Evolutionary conservation across 2,329 filamentous ascomycete genomes (phyloP), one percentile per base, ranked within the genome.

Genomic region (Claviceps quebecensis): DNA sequence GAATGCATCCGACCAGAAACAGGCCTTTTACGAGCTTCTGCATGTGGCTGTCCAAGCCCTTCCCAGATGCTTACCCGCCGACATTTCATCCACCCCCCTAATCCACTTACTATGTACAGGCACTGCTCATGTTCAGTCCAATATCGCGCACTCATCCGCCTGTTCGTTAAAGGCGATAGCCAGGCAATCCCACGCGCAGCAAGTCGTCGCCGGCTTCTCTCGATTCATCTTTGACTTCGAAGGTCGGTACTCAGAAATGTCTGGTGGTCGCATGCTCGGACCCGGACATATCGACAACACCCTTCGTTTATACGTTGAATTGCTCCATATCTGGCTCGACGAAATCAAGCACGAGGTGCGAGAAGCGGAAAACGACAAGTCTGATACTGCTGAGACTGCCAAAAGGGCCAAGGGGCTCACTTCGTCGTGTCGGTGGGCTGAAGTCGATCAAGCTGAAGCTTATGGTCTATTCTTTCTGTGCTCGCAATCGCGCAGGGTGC

Each of bases 151-250:
- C 44, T 96, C 93, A 0, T 97, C 94, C 1, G 87, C 89, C 3
- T 86, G 90, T 58, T 96, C 93, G 1, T 69, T 98, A 16, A 97
- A 96, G 65, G 91, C 91, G 0, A 98, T 98, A 60, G 93, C 94
- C 11, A 79, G 87, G 36, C 93, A 98, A 61, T 87, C 85, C 7
- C 86, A 95, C 67, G 90, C 93, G 0, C 89, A 98, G 59, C 87
- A 93, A 65, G 93, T 98, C 3, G 95, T 90, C 0, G 95, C 94
- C 67, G 91, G 93, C 0, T 98, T 98, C 67, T 87, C 93, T 39
- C 78, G 90, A 26, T 98, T 97, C 67, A 98, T 98, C 50, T 98
- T 98, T 71, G 95, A 93, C 59, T 98, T 97, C 64, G 94, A 98
- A 65, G 90, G 95, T 58, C 83, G 90, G 23, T 98, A 98, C 65